Evolutionary conservation across 768 basidiomycete genomes (phyloP).

Genomic region (Tephrocybe rancida): DNA sequence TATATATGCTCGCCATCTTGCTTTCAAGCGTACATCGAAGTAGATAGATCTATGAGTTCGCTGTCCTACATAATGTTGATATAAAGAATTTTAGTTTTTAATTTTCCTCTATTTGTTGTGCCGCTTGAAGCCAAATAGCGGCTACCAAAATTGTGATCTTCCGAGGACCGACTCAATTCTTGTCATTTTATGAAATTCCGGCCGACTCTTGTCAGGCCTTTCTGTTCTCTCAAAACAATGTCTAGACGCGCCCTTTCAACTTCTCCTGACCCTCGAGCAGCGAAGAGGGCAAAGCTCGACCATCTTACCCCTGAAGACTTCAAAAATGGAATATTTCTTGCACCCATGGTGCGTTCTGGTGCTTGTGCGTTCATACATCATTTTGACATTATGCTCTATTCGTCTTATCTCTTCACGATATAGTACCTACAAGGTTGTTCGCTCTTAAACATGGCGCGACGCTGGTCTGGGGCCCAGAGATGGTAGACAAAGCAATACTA

Average conservation of each 20-base stretch:
- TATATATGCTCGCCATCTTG: conserved; percentile 21
- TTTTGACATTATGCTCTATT: neutral
- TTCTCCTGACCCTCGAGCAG: conserved; percentile 47
- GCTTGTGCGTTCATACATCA: conserved; percentile 56
- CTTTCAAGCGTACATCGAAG: conserved; percentile 13
- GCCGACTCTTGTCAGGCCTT: neutral
- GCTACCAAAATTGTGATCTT: neutral
- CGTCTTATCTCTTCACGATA: conserved; percentile 14
- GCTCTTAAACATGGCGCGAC: conserved; percentile 92
- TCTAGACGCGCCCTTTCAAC: conserved; percentile 52
- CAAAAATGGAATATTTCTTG: conserved; percentile 89
- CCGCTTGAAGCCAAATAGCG: neutral
- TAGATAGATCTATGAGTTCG: conserved; percentile 16
- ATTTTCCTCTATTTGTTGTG: neutral
- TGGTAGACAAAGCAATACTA: conserved; percentile 94
- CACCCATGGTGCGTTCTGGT: conserved; percentile 97
- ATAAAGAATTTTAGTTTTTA: conserved; percentile 6
- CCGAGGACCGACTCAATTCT: neutral
- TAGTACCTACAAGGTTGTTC: conserved; percentile 85
- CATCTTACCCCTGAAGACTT: conserved; percentile 76
- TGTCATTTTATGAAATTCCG: conserved; percentile 17
- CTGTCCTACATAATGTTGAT: neutral
- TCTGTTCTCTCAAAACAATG: conserved; percentile 35
- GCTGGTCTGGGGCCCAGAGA: conserved; percentile 96
- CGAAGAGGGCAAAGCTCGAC: conserved; percentile 58